Conservation (phyloP, 495 filamentous ascomycete species). For the Cercophora sp. region DNA sequence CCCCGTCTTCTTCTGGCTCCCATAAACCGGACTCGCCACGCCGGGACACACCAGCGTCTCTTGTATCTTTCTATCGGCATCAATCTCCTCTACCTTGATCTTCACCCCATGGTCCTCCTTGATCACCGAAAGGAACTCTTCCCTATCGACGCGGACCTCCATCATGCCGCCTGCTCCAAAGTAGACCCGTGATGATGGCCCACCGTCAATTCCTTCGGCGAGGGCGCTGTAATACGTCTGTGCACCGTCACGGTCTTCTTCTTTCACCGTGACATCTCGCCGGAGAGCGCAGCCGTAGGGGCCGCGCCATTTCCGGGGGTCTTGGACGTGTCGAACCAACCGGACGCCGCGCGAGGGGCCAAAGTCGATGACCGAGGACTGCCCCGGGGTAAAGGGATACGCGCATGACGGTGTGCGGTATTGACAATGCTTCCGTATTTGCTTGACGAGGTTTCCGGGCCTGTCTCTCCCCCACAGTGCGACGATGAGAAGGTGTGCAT, state of each 20-base stretch:
- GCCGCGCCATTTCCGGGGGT: slow-evolving; percentile 16
- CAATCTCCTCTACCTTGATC: too few relatives aligned
- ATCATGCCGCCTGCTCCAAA: too few relatives aligned
- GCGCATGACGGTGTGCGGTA: slow-evolving; percentile 12
- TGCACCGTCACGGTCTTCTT: not conserved
- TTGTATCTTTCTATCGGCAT: too few relatives aligned
- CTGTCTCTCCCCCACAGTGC: slow-evolving; percentile 17
- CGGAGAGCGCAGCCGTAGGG: slow-evolving; percentile 12
- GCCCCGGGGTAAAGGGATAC: slow-evolving; percentile 22
- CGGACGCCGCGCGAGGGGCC: slow-evolving; percentile 4
- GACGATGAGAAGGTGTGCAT: slow-evolving; percentile 15
- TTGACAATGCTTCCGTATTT: slow-evolving; percentile 10
- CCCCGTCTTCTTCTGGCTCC: too few relatives aligned
- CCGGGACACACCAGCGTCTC: too few relatives aligned
- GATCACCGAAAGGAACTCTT: too few relatives aligned
- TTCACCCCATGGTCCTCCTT: too few relatives aligned
- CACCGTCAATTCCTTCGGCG: not conserved
- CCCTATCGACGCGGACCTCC: too few relatives aligned
- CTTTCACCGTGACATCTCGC: slow-evolving; percentile 3
- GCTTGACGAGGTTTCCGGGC: not conserved
- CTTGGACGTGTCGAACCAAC: slow-evolving; percentile 10
- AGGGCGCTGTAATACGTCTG: not conserved
- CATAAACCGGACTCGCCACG: too few relatives aligned
- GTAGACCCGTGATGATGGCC: too few relatives aligned
- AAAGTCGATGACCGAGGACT: slow-evolving; percentile 15